phyloP scores from a whole-genome alignment of 768 basidiomycete genomes.

The Rhodocollybia butyracea region DNA sequence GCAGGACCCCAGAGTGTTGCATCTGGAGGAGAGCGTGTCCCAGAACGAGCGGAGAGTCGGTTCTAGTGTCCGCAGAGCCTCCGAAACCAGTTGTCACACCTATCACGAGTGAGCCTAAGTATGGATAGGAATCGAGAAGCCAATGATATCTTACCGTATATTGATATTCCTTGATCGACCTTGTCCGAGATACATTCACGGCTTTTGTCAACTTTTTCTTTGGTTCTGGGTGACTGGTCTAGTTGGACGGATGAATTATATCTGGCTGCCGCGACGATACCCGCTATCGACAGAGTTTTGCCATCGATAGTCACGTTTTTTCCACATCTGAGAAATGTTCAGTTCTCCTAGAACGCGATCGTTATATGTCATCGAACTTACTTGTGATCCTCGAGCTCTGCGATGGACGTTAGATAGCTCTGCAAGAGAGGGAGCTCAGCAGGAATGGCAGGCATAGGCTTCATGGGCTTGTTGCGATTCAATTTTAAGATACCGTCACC shows the following conservation, averaged over 20 bases:
- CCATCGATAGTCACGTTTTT: constrained; percentile 65
- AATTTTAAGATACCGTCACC: constrained; percentile 3
- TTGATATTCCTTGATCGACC: constrained; percentile 33
- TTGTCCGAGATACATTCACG: constrained; percentile 65
- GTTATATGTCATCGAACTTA: constrained; percentile 24
- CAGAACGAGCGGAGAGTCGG: constrained; percentile 66
- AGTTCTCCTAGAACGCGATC: constrained; percentile 7
- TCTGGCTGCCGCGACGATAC: constrained; percentile 74
- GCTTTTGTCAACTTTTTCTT: constrained; percentile 56
- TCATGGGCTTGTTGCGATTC: neutral
- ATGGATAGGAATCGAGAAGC: too few relatives aligned
- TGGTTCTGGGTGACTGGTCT: constrained; percentile 44
- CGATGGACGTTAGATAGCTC: constrained; percentile 55
- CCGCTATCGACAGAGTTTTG: constrained; percentile 67
- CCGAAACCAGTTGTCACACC: constrained; percentile 62
- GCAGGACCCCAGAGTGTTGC: constrained; percentile 72
- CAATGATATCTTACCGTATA: constrained; percentile 1
- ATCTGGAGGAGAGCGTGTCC: constrained; percentile 85
- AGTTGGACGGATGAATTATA: constrained; percentile 51
- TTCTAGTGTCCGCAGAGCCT: constrained; percentile 85
- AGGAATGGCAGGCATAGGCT: neutral
- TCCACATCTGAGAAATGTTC: constrained; percentile 45
- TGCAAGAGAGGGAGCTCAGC: constrained; percentile 35
- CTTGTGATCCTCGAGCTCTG: constrained; percentile 66
- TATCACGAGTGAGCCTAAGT: neutral